Base-by-base conservation (phyloP, 805 yeast genomes). In the Wickerhamiella dianesei region DNA sequence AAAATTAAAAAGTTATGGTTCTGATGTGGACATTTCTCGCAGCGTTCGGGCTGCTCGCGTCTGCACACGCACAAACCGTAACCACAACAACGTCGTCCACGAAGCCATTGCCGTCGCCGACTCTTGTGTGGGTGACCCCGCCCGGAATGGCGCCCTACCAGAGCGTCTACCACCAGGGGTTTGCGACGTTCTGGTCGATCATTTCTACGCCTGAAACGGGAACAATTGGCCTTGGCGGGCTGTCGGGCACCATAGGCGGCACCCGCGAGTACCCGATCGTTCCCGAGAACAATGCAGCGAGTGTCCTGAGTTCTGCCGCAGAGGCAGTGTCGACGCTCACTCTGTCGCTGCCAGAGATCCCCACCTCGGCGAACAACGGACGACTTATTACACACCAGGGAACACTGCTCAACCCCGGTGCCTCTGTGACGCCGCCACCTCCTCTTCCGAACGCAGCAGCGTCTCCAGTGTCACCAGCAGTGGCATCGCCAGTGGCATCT, bases 211-310 rank as follows among this genome's bases (percentile, higher is more conserved):
- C 79, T 1, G 61, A 75, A 8, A 53, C 76, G 0, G 97, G 96
- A 1, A 59, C 74, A 3, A 71, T 87, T 41, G 96, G 96, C 0
- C 60, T 89, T 44, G 96, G 96, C 0, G 64, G 82, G 2, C 56
- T 77, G 13, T 52, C 69, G 1, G 95, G 95, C 3, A 62, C 69
- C 0, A 74, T 85, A 4, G 97, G 96, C 37, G 42, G 48, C 16
- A 57, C 50, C 40, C 51, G 56, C 12, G 13, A 36, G 16, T 52
- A 52, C 47, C 56, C 56, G 37, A 29, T 53, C 40, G n/a, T 8
- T 12, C 41, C 41, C 21, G 25, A 19, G 25, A 39, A 39, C 41
- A 39, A 21, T 20, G 32, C 12, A 6, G 32, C 32, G 6, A 25
- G 32, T 25, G 32, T 25, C 9, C 32, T 25, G 6, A 25, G 32